These are phyloP conservation scores for Epithele typhae DNA, from an alignment of 768 basidiomycete species.

Conservation along the genomic window DNA sequence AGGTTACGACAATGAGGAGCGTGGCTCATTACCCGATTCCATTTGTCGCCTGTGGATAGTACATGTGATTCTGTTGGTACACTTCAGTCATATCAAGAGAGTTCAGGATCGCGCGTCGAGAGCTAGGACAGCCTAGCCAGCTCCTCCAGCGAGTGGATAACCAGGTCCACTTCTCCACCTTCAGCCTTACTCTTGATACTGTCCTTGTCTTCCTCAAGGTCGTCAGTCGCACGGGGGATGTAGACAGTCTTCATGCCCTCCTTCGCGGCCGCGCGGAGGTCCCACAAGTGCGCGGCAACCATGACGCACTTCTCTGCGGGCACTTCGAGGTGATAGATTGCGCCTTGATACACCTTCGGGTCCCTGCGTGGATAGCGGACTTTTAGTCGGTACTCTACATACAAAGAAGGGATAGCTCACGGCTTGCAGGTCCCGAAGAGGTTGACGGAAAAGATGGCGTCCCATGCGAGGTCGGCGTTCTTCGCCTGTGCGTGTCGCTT, in stretches of 20 bases:
- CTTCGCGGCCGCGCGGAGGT: conserved; percentile 48
- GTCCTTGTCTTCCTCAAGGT: conserved; percentile 31
- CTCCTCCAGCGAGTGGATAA: conserved; percentile 47
- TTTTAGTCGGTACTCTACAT: neutral
- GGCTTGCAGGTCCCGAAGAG: conserved; percentile 61
- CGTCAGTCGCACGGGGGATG: conserved; percentile 41
- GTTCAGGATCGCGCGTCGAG: no score
- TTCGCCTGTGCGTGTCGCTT: conserved; percentile 42
- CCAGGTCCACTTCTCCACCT: conserved; percentile 54
- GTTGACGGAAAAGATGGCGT: conserved; percentile 54
- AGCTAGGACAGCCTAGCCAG: conserved; percentile 36
- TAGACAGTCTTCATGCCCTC: conserved; percentile 58
- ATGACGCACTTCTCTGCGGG: conserved; percentile 48
- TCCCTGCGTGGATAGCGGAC: conserved; percentile 32
- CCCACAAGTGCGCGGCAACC: conserved; percentile 59
- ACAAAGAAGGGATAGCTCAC: conserved; percentile 30
- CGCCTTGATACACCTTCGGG: conserved; percentile 45
- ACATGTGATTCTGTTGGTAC: no score
- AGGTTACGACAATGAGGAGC: no score
- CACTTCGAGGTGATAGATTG: conserved; percentile 45
- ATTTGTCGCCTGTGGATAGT: no score
- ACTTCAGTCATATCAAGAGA: no score
- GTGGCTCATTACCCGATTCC: no score
- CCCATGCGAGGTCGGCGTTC: conserved; percentile 57
- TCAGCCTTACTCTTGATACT: conserved; percentile 41